Evolutionary conservation across 345 rosid genomes (phyloP).

Genomic region (Cardamine chenopodiifolia): DNA sequence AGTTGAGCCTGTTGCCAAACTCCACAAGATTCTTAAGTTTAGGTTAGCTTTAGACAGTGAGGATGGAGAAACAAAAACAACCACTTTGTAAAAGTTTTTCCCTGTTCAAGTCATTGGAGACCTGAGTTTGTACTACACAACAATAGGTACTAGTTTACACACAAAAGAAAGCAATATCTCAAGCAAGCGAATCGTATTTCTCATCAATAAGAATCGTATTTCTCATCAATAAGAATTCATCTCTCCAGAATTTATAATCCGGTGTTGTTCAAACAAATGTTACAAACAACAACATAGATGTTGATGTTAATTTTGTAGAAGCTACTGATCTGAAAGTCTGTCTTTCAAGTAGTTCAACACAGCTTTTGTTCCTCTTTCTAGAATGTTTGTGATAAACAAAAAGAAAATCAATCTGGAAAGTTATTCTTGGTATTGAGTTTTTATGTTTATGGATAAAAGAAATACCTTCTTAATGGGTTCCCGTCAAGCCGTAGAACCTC

Average conservation of each 20-base stretch:
- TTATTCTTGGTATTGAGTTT: neutral
- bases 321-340: constrained; percentile 63
- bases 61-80: constrained; percentile 34
- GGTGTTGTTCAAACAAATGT: constrained; percentile 30
- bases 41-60: constrained; percentile 48
- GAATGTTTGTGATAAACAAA: constrained; percentile 17
- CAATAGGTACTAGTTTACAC: constrained; percentile 19
- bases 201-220: neutral
- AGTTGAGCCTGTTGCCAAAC: constrained; percentile 55
- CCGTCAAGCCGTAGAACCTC: constrained; percentile 85
- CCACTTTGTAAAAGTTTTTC: constrained; percentile 4
- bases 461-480: constrained; percentile 89
- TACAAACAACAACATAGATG: constrained; percentile 29
- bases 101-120: too few species aligned
- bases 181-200: neutral
- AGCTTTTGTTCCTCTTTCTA: constrained; percentile 87
- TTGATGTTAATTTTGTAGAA: neutral
- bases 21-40: constrained; percentile 63
- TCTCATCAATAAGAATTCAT: constrained; percentile 5
- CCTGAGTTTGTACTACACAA: constrained; percentile 3
- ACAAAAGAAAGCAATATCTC: constrained; percentile 13
- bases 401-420: neutral
- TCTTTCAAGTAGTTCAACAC: constrained; percentile 79
- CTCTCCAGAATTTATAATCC: neutral
- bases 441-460: neutral